Evolutionary conservation across 257 asterid species (phyloP).

Genomic region (Penstemon barbatus): DNA sequence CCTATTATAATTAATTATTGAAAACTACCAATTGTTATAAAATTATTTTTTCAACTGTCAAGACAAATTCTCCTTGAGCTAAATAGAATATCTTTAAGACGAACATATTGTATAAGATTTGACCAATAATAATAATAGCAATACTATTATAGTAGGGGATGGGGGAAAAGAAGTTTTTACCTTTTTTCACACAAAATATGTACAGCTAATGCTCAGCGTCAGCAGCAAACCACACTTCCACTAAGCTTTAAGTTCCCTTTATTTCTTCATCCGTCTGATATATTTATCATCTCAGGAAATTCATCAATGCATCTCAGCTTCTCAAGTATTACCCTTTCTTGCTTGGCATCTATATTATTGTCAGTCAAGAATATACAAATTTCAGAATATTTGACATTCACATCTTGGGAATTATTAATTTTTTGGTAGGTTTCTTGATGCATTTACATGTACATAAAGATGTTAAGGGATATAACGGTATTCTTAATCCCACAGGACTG

Average conservation of each 20-base stretch:
- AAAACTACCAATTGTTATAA: too few species aligned
- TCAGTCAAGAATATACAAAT: slow-evolving; percentile 44
- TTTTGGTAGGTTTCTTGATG: slow-evolving; percentile 1
- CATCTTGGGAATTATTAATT: too few species aligned
- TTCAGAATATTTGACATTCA: background rate
- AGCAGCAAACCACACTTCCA: background rate
- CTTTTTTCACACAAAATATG: background rate
- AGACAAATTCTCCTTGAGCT: too few species aligned
- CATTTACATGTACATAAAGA: slow-evolving; percentile 25
- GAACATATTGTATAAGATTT: too few species aligned
- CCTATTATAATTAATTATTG: too few species aligned
- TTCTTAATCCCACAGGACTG: too few species aligned
- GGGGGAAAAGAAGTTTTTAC: background rate
- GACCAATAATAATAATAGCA: too few species aligned
- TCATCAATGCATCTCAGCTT: slow-evolving; percentile 70
- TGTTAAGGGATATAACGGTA: background rate
- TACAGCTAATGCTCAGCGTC: background rate
- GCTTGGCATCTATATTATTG: slow-evolving; percentile 63
- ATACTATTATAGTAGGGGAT: background rate
- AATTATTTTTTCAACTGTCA: too few species aligned
- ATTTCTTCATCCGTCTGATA: slow-evolving; percentile 24
- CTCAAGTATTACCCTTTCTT: slow-evolving; percentile 75
- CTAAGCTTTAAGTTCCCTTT: background rate
- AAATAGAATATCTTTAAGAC: too few species aligned
- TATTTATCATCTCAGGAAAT: slow-evolving; percentile 37